Evolutionary conservation across 2,329 filamentous ascomycete genomes (phyloP).

Genomic region (Trichoderma koningiopsis): DNA sequence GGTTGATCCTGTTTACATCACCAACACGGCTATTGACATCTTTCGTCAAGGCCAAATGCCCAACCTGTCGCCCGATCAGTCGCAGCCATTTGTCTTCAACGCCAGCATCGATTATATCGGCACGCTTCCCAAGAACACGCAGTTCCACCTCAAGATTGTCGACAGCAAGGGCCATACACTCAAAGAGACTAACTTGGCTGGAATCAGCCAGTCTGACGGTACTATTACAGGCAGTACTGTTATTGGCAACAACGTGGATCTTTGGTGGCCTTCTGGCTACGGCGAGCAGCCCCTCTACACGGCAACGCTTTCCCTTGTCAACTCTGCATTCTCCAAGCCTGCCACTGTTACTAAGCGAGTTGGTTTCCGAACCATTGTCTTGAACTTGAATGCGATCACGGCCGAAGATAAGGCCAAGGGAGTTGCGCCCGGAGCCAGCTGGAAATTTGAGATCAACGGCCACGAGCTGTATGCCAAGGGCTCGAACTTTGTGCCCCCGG

Average conservation of each 20-base stretch:
- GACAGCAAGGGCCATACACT: slow-evolving; percentile 46
- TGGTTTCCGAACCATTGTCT: slow-evolving; percentile 64
- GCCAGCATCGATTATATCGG: slow-evolving; percentile 61
- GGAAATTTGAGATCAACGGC: slow-evolving; percentile 69
- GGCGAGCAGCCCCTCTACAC: slow-evolving; percentile 61
- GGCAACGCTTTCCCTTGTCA: slow-evolving; percentile 44
- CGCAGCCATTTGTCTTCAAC: slow-evolving; percentile 60
- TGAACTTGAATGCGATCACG: slow-evolving; percentile 58
- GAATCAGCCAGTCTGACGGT: slow-evolving; percentile 33
- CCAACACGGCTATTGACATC: slow-evolving; percentile 55
- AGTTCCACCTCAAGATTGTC: slow-evolving; percentile 50
- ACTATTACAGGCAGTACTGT: slow-evolving; percentile 53
- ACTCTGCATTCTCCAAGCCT: slow-evolving; percentile 50
- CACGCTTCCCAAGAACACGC: slow-evolving; percentile 43
- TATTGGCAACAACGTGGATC: slow-evolving; percentile 46
- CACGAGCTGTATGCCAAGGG: slow-evolving; percentile 59
- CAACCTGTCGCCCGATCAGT: slow-evolving; percentile 58
- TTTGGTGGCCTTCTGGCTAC: slow-evolving; percentile 64
- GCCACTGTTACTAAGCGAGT: slow-evolving; percentile 31
- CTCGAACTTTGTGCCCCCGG: slow-evolving; percentile 29
- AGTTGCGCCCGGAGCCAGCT: slow-evolving; percentile 44
- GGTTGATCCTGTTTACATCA: slow-evolving; percentile 35
- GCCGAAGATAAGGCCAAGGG: slow-evolving; percentile 54
- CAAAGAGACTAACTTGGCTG: slow-evolving; percentile 39
- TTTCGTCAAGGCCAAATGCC: slow-evolving; percentile 61